Percentiles rank a stretch among this genome's conserved stretches.
These are phyloP conservation scores for Nematocida ausubeli DNA, from an alignment of 371 early-diverging fungal species.

Conservation along the genomic window DNA sequence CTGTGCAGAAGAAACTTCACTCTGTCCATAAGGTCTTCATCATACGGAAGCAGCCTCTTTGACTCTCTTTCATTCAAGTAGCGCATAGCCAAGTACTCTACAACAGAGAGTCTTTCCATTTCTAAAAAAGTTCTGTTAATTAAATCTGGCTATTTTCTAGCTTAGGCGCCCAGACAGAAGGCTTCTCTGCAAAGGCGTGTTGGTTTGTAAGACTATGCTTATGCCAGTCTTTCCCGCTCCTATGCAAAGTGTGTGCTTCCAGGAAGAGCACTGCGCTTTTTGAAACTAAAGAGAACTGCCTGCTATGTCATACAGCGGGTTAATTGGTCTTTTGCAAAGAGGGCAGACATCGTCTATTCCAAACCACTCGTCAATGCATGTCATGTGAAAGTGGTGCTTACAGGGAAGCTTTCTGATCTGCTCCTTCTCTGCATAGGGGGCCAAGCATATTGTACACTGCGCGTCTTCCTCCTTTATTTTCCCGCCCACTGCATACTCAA, in stretches of 20 bases:
- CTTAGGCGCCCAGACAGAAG: no score
- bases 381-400: constrained; percentile 68
- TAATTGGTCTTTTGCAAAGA: constrained; percentile 68
- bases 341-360: constrained; percentile 68
- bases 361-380: constrained; percentile 69
- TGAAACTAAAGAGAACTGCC: constrained; percentile 41
- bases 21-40: constrained; percentile 45
- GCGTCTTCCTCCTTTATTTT: constrained; percentile 67
- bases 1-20: constrained; percentile 13
- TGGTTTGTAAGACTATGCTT: no score
- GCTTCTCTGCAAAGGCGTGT: no score
- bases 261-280: no score
- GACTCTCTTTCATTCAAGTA: constrained; percentile 39
- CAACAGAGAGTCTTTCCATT: constrained; percentile 28
- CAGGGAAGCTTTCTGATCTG: constrained; percentile 68
- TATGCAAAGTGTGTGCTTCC: no score
- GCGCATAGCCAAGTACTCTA: constrained; percentile 27
- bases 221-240: no score
- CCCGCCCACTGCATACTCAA: constrained; percentile 59
- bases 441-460: constrained; percentile 68
- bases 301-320: constrained; percentile 68
- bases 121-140: constrained; percentile 16
- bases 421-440: constrained; percentile 62
- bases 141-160: not conserved
- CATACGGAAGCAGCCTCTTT: constrained; percentile 24